Conservation (phyloP, 2,329 filamentous ascomycete genomes). For the Fusarium transvaalense region DNA sequence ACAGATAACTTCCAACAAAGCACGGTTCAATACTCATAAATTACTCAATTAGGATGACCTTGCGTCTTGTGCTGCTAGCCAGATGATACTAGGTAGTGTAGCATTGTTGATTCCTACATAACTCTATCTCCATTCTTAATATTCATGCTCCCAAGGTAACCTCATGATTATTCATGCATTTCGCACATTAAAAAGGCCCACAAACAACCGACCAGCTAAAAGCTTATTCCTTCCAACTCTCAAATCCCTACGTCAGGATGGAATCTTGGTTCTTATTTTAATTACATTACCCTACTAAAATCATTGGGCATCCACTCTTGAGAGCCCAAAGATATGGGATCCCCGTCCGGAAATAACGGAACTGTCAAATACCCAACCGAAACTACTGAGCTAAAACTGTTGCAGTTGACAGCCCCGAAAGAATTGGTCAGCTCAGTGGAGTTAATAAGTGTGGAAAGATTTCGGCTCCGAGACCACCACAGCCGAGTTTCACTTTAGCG, state of each 20-base stretch:
- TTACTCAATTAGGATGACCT: background rate
- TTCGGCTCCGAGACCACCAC: background rate
- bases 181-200: background rate
- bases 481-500: background rate
- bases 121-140: background rate
- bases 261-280: constrained; percentile 24
- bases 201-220: background rate
- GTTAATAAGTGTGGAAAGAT: too few relatives aligned
- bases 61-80: background rate
- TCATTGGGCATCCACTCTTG: constrained; percentile 1
- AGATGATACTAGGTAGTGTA: background rate
- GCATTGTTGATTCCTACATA: background rate
- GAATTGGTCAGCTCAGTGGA: constrained; percentile 1
- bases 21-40: too few relatives aligned
- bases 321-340: constrained; percentile 15
- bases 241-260: background rate
- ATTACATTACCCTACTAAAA: constrained; percentile 6
- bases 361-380: background rate
- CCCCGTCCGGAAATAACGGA: constrained; percentile 4
- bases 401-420: background rate
- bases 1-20: background rate
- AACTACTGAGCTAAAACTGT: background rate
- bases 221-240: background rate
- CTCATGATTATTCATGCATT: background rate
- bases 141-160: background rate